Conservation (phyloP, 1,284 basidiomycete species). For the Rhodotorula sp. region DNA sequence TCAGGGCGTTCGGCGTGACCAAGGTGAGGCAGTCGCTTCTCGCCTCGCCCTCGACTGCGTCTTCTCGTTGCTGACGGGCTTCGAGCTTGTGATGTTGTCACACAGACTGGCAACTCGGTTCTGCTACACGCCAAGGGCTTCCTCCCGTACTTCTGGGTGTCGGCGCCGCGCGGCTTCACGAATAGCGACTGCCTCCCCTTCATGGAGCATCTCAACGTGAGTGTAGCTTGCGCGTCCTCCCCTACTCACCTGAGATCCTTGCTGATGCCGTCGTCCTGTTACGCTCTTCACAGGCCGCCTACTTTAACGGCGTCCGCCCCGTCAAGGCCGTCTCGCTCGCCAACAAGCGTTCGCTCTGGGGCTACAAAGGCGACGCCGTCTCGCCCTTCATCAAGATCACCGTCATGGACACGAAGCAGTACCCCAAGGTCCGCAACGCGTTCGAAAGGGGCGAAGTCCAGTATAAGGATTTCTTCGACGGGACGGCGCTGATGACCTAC, state of each 20-base stretch:
- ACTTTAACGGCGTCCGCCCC: conserved; percentile 39
- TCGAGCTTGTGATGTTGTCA: neutral
- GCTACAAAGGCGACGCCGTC: conserved; percentile 75
- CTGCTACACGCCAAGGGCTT: conserved; percentile 76
- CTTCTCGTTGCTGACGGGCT: neutral
- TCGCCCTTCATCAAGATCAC: conserved; percentile 80
- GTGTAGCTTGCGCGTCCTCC: conserved; percentile 44
- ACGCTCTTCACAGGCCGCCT: conserved; percentile 14
- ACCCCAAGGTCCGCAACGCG: conserved; percentile 87
- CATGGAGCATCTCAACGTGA: conserved; percentile 70
- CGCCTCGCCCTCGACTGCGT: no score
- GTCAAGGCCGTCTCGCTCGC: conserved; percentile 53
- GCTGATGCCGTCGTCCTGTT: neutral
- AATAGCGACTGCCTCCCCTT: conserved; percentile 66
- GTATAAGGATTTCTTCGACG: conserved; percentile 64
- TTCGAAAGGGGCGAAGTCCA: conserved; percentile 80
- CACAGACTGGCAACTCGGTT: conserved; percentile 77
- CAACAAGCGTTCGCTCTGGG: conserved; percentile 73
- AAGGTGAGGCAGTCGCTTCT: conserved; percentile 55
- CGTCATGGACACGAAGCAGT: conserved; percentile 64
- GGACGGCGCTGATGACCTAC: conserved; percentile 61
- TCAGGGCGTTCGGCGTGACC: conserved; percentile 86
- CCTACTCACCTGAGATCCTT: neutral
- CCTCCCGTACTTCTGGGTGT: conserved; percentile 84
- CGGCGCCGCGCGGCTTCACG: conserved; percentile 76